Conservation (phyloP, 2,329 filamentous ascomycete genomes). For the Podosphaera xanthii region DNA sequence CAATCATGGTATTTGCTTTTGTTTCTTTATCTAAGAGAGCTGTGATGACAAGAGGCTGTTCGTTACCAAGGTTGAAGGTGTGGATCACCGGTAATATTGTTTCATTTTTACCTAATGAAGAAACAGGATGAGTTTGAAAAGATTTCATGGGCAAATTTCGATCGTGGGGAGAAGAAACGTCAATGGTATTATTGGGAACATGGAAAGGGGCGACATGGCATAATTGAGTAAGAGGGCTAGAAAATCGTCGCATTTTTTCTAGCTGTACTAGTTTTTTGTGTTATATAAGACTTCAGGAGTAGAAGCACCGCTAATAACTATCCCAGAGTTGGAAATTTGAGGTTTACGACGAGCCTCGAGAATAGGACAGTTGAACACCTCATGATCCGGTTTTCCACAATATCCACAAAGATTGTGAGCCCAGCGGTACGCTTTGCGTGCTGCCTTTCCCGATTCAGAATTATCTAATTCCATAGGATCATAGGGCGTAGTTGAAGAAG, state of each 20-base stretch:
- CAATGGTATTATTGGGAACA: too few relatives aligned
- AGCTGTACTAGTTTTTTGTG: too few relatives aligned
- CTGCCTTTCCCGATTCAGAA: background rate
- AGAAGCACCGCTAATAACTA: background rate
- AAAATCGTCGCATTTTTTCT: too few relatives aligned
- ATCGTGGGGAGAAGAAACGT: too few relatives aligned
- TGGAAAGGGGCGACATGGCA: too few relatives aligned
- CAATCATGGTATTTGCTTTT: background rate
- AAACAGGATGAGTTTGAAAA: too few relatives aligned
- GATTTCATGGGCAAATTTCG: too few relatives aligned
- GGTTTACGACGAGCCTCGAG: background rate
- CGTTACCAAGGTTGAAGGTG: background rate
- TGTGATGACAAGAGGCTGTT: background rate
- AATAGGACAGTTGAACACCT: background rate
- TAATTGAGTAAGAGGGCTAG: too few relatives aligned
- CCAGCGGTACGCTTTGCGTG: background rate
- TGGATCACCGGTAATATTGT: background rate
- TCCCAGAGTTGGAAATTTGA: background rate
- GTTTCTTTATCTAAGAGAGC: background rate
- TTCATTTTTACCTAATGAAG: too few relatives aligned
- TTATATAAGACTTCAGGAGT: background rate
- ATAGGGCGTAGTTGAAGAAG: background rate
- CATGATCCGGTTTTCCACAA: background rate
- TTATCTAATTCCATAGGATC: background rate
- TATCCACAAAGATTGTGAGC: background rate